A percentile compares a stretch with the other conserved stretches of the same genome.
These are phyloP conservation scores for Phytopythium boreale DNA, from an alignment of 352 stramenopile genomes.

Conservation along the genomic window DNA sequence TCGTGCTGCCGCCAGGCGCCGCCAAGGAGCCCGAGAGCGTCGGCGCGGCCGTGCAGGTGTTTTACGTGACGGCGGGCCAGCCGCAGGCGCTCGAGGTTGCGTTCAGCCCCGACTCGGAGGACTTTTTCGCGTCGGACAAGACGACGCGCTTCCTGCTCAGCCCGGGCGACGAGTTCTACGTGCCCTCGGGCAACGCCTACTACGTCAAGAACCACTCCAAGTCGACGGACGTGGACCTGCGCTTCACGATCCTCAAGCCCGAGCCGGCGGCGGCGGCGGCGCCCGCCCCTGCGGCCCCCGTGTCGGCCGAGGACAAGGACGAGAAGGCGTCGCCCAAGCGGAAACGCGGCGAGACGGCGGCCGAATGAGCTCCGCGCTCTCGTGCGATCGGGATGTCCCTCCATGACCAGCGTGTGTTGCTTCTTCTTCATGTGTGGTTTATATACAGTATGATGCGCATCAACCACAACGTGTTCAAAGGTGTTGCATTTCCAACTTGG, in stretches of 20 bases:
- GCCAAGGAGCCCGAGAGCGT: constrained; percentile 96
- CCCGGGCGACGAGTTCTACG: constrained; percentile 95
- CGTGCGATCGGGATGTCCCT: not conserved
- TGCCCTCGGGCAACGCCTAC: constrained; percentile 96
- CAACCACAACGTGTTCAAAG: not conserved
- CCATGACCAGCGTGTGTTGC: not conserved
- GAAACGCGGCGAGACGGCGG: not conserved
- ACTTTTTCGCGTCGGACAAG: constrained; percentile 87
- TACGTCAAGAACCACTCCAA: constrained; percentile 95
- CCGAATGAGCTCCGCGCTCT: not conserved
- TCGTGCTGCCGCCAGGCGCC: constrained; percentile 90
- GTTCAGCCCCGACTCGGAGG: constrained; percentile 62
- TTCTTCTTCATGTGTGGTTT: not conserved
- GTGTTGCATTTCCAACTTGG: not conserved
- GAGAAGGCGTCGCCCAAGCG: constrained; percentile 15
- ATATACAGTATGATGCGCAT: not conserved
- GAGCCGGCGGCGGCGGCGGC: constrained; percentile 21
- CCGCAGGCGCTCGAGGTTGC: constrained; percentile 73
- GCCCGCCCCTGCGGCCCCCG: not conserved
- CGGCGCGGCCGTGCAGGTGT: constrained; percentile 92
- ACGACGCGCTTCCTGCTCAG: constrained; percentile 93
- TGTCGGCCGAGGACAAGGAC: constrained; percentile 20
- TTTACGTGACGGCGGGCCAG: constrained; percentile 92
- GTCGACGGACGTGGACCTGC: constrained; percentile 83
- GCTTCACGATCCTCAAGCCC: constrained; percentile 94